Evolutionary conservation across 441 rosid species (phyloP).

Genomic region (Codiaeum variegatum): DNA sequence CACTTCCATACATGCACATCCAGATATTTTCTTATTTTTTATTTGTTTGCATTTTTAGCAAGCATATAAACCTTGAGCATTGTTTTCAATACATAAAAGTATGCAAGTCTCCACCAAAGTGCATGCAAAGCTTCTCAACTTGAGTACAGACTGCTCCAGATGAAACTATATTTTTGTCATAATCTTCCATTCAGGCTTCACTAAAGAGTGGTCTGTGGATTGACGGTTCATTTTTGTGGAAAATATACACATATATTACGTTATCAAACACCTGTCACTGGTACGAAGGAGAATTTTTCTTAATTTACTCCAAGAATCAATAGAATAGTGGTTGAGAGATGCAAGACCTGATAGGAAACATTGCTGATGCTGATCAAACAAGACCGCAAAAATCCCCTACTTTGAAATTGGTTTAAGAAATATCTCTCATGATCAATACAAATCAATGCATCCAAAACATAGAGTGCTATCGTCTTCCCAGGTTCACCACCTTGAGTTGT

Average conservation of each 20-base stretch:
- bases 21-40: neutral
- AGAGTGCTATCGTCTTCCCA: conserved; percentile 90
- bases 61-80: neutral
- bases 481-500: conserved; percentile 89
- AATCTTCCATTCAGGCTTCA: neutral
- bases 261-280: neutral
- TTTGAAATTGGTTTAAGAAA: conserved; percentile 90
- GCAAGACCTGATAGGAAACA: conserved; percentile 59
- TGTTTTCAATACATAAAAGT: neutral
- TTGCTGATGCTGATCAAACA: conserved; percentile 73
- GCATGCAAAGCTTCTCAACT: neutral
- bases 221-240: neutral
- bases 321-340: conserved; percentile 10
- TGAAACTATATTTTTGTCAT: neutral
- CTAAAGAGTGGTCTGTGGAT: neutral
- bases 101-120: neutral
- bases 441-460: conserved; percentile 82
- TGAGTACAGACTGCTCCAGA: neutral
- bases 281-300: neutral
- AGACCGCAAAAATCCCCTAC: conserved; percentile 84
- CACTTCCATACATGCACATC: neutral
- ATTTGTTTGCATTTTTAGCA: neutral
- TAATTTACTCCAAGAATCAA: conserved; percentile 6
- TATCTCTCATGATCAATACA: conserved; percentile 83
- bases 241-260: neutral